Conservation (phyloP, 2,329 filamentous ascomycete species). For the Neofusicoccum laricinum region DNA sequence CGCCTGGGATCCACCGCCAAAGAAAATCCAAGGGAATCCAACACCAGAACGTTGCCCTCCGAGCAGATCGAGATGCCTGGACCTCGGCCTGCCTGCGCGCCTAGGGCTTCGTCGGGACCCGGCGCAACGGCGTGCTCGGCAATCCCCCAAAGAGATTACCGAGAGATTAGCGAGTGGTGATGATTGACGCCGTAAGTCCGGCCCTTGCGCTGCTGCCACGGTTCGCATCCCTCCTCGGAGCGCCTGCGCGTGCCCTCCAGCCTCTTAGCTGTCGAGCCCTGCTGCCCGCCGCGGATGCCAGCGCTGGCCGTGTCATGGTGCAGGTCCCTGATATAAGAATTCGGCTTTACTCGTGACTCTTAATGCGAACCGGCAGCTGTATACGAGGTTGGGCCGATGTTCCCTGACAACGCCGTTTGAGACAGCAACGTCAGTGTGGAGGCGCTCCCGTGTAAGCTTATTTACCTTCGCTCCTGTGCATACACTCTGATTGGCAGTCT, state of each 20-base stretch:
- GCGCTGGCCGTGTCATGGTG: background rate
- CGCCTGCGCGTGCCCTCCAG: too few species aligned
- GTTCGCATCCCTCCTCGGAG: background rate
- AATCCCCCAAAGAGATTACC: background rate
- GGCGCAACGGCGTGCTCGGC: background rate
- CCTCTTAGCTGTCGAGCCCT: background rate
- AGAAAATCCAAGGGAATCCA: background rate
- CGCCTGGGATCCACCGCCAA: background rate
- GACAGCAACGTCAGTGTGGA: background rate
- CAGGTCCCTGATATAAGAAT: background rate
- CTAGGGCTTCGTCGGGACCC: background rate
- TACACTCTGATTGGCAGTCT: too few species aligned
- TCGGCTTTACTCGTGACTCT: background rate
- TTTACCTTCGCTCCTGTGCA: too few species aligned
- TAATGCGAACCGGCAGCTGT: background rate
- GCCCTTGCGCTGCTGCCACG: background rate
- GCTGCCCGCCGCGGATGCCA: too few species aligned
- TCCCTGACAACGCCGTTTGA: background rate
- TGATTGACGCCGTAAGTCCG: background rate
- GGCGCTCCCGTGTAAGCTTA: background rate
- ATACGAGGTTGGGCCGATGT: background rate
- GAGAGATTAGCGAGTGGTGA: background rate
- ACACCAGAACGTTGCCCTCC: too few species aligned
- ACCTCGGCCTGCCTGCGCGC: background rate
- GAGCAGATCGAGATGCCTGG: background rate